Evolutionary conservation across 164 flowering plant species (phyloP), one percentile per base, ranked within the genome.

Genomic region (Umbilicus rupestris): DNA sequence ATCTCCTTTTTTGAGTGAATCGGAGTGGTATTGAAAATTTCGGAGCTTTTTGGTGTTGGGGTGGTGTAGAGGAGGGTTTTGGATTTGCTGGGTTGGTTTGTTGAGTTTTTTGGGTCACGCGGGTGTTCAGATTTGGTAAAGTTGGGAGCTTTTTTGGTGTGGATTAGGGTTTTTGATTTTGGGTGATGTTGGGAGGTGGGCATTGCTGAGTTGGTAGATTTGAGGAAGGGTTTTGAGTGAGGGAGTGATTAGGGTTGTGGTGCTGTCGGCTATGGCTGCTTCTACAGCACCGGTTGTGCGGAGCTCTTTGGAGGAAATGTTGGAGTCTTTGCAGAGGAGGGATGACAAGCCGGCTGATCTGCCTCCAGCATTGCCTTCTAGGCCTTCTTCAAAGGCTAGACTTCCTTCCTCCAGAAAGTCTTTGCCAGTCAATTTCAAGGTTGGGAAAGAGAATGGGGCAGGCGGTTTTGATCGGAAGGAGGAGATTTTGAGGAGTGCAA

Each of bases 241-340:
- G 57, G 57, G 22, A 28, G 29, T 4, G 22, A 7, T 55, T 55
- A 55, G 33, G 31, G 35, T 55, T 52, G 24, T 52, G 11, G 9
- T 33, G 64, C 3, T 63, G 65, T 63, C 28, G 14, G 16, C 10
- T 20, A 39, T 63, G 30, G 20, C 39, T 60, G 55, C 9, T 28
- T 3, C 44, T 10, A 7, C 16, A 26, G 60, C 60, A 19, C 42
- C 20, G 17, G 10, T 26, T 20, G 71, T 76, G 31, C 82, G 89
- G 39, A 90, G 96, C 71, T 93, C 98, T 58, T 70, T 93, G 70
- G 98, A 91, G 73, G 98, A 85, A 72, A 90, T 94, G 98, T 79
- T 94, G 71, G 97, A 94, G 8, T 84, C 88, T 20, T 80, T 94
- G 31, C 73, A 83, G 69, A 78, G 71, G 65, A 79, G 80, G 47